Evolutionary conservation across 345 rosid species (phyloP).

Genomic region (Odontarrhena argentea): DNA sequence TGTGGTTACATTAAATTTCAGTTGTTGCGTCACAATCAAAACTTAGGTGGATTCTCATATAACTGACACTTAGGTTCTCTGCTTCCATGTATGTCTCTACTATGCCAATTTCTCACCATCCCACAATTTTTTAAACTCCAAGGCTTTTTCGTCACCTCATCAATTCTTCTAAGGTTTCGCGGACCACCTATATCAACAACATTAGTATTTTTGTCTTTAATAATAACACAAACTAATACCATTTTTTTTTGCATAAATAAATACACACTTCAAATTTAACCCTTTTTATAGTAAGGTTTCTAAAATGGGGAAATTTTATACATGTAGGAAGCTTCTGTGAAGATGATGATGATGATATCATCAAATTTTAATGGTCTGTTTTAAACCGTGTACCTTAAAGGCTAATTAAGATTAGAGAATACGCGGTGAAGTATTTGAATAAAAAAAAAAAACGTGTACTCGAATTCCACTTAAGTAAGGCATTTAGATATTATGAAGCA

Average conservation of each 20-base stretch:
- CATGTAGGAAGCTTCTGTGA: slow-evolving; percentile 12
- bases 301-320: too few species aligned
- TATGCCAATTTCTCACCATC: slow-evolving; percentile 14
- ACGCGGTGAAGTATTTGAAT: slow-evolving; percentile 17
- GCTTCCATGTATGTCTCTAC: slow-evolving; percentile 22
- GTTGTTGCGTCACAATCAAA: slow-evolving; percentile 6
- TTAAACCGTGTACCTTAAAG: slow-evolving; percentile 17
- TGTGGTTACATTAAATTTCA: background rate
- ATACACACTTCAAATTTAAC: too few species aligned
- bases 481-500: slow-evolving; percentile 8
- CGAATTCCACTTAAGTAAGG: slow-evolving; percentile 6
- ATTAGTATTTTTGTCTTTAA: background rate
- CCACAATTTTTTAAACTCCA: slow-evolving; percentile 1
- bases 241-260: too few species aligned
- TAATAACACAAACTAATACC: too few species aligned
- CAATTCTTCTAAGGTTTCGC: slow-evolving; percentile 7
- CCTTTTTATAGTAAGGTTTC: too few species aligned
- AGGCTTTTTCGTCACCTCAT: slow-evolving; percentile 30
- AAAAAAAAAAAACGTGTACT: slow-evolving; percentile 22
- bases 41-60: slow-evolving; percentile 22
- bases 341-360: background rate
- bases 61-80: slow-evolving; percentile 29
- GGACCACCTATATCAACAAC: slow-evolving; percentile 24
- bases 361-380: background rate
- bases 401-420: background rate